These are phyloP conservation scores for Candida vartiovaarae DNA, from an alignment of 805 yeast species.

Conservation along the genomic window DNA sequence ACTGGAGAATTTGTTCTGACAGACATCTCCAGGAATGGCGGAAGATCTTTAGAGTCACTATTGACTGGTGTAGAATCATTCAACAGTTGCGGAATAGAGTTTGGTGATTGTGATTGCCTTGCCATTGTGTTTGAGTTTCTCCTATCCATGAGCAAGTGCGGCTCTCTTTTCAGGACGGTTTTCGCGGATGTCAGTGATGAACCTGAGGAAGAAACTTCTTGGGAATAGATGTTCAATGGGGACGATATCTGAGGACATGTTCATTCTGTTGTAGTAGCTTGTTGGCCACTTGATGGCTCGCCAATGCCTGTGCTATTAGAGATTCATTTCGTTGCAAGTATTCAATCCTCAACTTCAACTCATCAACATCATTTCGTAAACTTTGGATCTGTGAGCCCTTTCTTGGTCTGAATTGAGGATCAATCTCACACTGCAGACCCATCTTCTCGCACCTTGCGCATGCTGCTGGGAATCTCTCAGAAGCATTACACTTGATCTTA, in stretches of 20 bases:
- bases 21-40: conserved; percentile 37
- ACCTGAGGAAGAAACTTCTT: conserved; percentile 4
- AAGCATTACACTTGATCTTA: conserved; percentile 88
- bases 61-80: conserved; percentile 39
- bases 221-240: conserved; percentile 10
- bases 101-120: conserved; percentile 19
- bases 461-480: conserved; percentile 72
- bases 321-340: conserved; percentile 59
- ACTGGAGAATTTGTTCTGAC: conserved; percentile 25
- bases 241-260: conserved; percentile 15
- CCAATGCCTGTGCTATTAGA: conserved; percentile 56
- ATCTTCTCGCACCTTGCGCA: conserved; percentile 79
- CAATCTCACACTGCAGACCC: conserved; percentile 78
- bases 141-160: conserved; percentile 32
- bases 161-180: conserved; percentile 39
- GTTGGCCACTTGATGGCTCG: conserved; percentile 13
- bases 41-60: conserved; percentile 28
- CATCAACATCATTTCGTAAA: conserved; percentile 79
- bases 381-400: conserved; percentile 87
- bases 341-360: conserved; percentile 65
- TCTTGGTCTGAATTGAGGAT: conserved; percentile 85
- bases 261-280: conserved; percentile 7
- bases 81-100: conserved; percentile 27
- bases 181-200: conserved; percentile 29
- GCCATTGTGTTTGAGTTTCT: conserved; percentile 20